Evolutionary conservation across 2,329 filamentous ascomycete species (phyloP), one percentile per base, ranked within the genome.

Genomic region (Cyphellophora europaea): DNA sequence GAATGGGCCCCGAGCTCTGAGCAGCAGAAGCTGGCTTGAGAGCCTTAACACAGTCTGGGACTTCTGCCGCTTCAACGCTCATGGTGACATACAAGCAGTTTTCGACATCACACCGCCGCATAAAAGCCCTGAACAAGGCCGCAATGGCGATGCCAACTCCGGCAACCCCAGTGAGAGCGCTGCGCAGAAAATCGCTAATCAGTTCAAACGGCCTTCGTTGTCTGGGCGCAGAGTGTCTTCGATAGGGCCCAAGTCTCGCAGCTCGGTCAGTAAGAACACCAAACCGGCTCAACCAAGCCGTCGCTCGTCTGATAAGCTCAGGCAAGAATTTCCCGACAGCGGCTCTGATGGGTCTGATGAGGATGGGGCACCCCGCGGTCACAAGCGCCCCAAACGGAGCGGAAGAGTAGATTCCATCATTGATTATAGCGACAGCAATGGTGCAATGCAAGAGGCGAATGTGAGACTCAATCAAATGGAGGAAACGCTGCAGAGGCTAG

Each of bases 41-140:
- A n/a, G 25, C n/a, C 42, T n/a, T 15, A 37, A 35, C 28, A 45
- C 37, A 43, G 80, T 82, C 50, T 83, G 78, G 74, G 72, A 78
- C 46, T 74, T 71, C 53, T 78, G 72, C 62, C 69, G 72, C 30
- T 74, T 87, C 51, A 80, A 77, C 5, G 77, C 76, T 6, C 79
- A 86, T 53, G 72, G 78, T 13, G 81, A 85, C 51, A 66, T 87
- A 19, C 73, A 80, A 30, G 72, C 77, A 8, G 82, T 86, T 2
- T 87, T 87, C 43, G 77, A 85, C 33, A 67, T 79, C 16, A 69
- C 80, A 27, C 79, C 79, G 4, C 81, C 82, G 2, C 71, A 8
- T 79, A 32, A 65, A 63, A 18, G 66, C 76, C 4, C 62, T 69
- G 32, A 59, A 70, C 11, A 71, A 75, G 30, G 21, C 8, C 76